Base-by-base conservation (phyloP, 2,329 filamentous ascomycete species). In the Neonectria magnoliae region DNA sequence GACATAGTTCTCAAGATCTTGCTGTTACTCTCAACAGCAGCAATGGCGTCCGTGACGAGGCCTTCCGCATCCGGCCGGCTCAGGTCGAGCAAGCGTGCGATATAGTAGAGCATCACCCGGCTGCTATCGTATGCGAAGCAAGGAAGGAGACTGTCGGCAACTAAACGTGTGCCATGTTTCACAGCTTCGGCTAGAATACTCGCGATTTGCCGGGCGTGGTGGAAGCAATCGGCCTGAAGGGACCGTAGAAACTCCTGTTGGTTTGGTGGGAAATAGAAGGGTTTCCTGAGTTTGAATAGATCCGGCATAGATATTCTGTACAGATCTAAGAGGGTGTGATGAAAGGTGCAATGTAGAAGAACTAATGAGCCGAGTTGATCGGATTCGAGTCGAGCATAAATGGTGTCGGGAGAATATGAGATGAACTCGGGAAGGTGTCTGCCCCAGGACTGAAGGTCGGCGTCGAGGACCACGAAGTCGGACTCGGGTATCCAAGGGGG, bases 91-190 rank as follows among this genome's bases (percentile, higher is more conserved):
- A 83, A 69, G 16, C 81, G 77, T 4, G 80, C 81, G n/a, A 83
- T 76, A 60, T 83, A 83, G 68, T 84, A 84, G 1, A 84, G 69
- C 79, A 84, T 83, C 41, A 83, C 79, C 5, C 82, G 77, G 53
- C 80, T 83, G 66, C 81, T 83, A 58, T 84, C 82, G 67, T 83
- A 83, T 2, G 81, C 78, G 62, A 83, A 84, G 16, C 81, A 82
- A 1, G 82, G 82, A 31, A 83, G 75, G 70, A 83, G 72, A 48
- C 80, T 81, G 50, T 84, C 82, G 0, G 81, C 81, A 25, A 84
- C 66, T 38, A 81, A 77, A 4, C 78, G 71, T 5, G 76, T 70
- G 14, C 81, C 82, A 64, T 83, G 80, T 41, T 78, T 77, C 2
- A 78, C 77, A 8, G 80, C 78, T 57, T 81, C 78, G 7, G 78